Base-by-base conservation (phyloP, 2,329 filamentous ascomycete genomes). In the Colletotrichum phormii region DNA sequence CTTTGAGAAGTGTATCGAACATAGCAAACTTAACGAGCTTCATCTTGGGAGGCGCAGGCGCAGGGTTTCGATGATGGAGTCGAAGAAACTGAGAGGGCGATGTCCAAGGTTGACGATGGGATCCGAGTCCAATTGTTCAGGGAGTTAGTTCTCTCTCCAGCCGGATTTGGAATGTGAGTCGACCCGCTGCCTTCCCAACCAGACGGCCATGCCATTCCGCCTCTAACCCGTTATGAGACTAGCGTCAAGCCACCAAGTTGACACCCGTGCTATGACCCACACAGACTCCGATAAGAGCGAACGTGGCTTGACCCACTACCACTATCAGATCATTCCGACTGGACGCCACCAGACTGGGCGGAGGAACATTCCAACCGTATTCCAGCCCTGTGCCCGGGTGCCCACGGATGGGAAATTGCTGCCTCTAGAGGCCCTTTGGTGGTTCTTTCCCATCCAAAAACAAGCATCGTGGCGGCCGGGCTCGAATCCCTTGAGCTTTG, bases 331-430 rank as follows among this genome's bases (percentile, higher is more conserved):
- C 6, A 15, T 24, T 35, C 54, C 15, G 54, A 72, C 31, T 72
- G 70, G 70, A 70, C 71, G 66, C 71, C 66, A 57, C 61, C 26
- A 51, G 15, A 11, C 7, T 4, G 22, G 26, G 49, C 70, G 66
- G 71, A 60, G 60, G 55, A 73, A 73, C 53, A 57, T 57, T 73
- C 42, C 55, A 64, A 67, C 68, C 64, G 57, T n/a, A 62, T 31
- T 62, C 37, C 62, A 65, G 63, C 62, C 61, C 22, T 29, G 15
- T 24, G 13, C 12, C 35, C 35, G 37, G 15, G 37, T 42, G 37
- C 13, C 37, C 37, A 29, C 4, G 11, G 59, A 49, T 15, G 15
- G 35, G 8, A 9, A 8, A 6, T 35, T 9, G 33, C 33, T 35
- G 33, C 11, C 33, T 35, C 11, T 35, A 22, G 9, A 22, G 46